Evolutionary conservation across 1,284 basidiomycete species (phyloP).

Genomic region (Pholiota adiposa): DNA sequence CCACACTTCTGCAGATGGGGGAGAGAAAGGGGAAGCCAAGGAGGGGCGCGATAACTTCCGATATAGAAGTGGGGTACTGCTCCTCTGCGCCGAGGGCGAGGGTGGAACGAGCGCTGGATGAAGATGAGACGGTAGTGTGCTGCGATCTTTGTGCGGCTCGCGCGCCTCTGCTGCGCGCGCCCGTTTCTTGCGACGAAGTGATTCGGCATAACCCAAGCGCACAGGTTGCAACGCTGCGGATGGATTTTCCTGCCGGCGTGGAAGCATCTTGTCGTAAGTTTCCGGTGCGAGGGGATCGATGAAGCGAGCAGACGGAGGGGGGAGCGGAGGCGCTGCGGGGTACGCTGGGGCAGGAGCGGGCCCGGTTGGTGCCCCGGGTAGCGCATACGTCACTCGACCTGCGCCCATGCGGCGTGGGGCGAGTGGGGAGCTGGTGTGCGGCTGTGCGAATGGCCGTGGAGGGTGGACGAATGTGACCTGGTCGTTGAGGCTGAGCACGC

Average conservation of each 20-base stretch:
- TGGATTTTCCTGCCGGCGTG: neutral
- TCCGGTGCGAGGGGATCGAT: neutral
- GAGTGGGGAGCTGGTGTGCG: neutral
- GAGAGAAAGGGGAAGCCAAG: slow-evolving; percentile 8
- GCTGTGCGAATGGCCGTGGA: neutral
- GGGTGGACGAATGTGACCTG: slow-evolving; percentile 10
- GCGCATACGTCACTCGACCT: neutral
- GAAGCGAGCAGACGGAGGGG: neutral
- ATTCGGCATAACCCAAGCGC: slow-evolving; percentile 12
- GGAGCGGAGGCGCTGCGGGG: no score
- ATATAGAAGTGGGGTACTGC: neutral
- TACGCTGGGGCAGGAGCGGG: neutral
- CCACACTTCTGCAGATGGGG: neutral
- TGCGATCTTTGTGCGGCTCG: neutral
- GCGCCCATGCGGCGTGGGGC: neutral
- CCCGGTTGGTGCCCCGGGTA: neutral
- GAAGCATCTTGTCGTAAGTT: slow-evolving; percentile 1
- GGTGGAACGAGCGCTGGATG: neutral
- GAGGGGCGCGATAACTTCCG: neutral
- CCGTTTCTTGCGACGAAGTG: slow-evolving; percentile 1
- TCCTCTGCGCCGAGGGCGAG: neutral
- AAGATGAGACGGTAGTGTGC: neutral
- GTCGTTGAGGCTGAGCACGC: slow-evolving; percentile 36
- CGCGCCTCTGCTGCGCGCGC: neutral
- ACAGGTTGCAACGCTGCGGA: neutral